These are phyloP conservation scores for Xylaria bambusicola DNA, from an alignment of 495 filamentous ascomycete species.

Conservation along the genomic window DNA sequence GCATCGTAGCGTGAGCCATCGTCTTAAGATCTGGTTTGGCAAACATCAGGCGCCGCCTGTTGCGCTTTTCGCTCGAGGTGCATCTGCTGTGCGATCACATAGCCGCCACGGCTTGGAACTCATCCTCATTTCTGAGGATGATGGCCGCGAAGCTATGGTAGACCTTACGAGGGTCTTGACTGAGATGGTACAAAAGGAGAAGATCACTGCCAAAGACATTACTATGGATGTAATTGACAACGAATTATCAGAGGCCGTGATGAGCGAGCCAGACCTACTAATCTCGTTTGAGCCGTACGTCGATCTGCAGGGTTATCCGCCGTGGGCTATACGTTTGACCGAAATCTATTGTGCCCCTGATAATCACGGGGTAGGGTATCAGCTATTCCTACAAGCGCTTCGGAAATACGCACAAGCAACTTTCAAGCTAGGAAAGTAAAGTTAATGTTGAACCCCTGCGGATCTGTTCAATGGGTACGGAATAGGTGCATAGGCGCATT, in stretches of 20 bases:
- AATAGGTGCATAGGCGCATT: too few relatives aligned
- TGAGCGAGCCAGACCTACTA: slow-evolving; percentile 85
- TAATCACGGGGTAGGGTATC: slow-evolving; percentile 82
- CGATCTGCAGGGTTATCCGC: slow-evolving; percentile 86
- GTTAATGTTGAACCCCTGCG: not conserved
- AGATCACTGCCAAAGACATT: slow-evolving; percentile 77
- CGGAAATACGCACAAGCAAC: slow-evolving; percentile 83
- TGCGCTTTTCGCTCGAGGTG: slow-evolving; percentile 75
- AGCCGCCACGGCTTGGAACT: slow-evolving; percentile 49
- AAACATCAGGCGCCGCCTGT: slow-evolving; percentile 62
- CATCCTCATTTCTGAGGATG: slow-evolving; percentile 82
- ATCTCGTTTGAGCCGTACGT: slow-evolving; percentile 81
- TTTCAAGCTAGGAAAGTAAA: slow-evolving; percentile 82
- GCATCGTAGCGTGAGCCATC: slow-evolving; percentile 69
- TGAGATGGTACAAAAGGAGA: slow-evolving; percentile 90
- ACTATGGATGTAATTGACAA: slow-evolving; percentile 84
- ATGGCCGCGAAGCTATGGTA: slow-evolving; percentile 89
- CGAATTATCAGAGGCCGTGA: slow-evolving; percentile 70
- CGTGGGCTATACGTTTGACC: slow-evolving; percentile 92
- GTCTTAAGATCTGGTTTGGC: slow-evolving; percentile 83
- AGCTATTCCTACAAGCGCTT: slow-evolving; percentile 83
- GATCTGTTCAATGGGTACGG: not conserved
- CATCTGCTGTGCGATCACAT: slow-evolving; percentile 53
- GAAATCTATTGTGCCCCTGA: slow-evolving; percentile 84
- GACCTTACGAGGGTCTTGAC: slow-evolving; percentile 93